Conservation (phyloP, 495 filamentous ascomycete genomes). For the Xeromyces bisporus region DNA sequence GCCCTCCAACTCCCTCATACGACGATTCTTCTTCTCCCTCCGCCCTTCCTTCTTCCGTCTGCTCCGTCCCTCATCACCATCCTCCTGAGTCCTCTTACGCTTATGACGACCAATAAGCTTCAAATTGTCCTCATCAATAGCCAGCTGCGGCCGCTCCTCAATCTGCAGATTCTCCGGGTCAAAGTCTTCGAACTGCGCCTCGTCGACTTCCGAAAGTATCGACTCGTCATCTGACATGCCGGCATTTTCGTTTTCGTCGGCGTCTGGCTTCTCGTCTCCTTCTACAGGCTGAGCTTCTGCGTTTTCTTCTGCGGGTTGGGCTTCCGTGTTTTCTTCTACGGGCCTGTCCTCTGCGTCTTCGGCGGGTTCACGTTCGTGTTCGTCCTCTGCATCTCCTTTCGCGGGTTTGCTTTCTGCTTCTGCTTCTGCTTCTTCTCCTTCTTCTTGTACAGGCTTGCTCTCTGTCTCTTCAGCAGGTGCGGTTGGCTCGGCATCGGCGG, state of each 20-base stretch:
- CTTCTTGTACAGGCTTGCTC: background rate
- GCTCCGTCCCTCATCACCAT: conserved; percentile 32
- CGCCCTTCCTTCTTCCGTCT: conserved; percentile 63
- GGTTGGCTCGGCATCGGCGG: background rate
- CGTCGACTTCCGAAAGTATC: conserved; percentile 88
- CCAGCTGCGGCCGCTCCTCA: conserved; percentile 57
- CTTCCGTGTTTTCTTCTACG: conserved; percentile 10
- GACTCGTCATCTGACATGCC: conserved; percentile 60
- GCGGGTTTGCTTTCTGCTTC: too few species aligned
- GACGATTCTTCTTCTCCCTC: conserved; percentile 58
- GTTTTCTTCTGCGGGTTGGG: too few species aligned
- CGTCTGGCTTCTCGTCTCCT: too few species aligned
- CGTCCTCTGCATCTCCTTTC: too few species aligned
- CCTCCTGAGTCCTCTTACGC: conserved; percentile 57
- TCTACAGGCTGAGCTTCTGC: too few species aligned
- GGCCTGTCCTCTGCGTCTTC: too few species aligned
- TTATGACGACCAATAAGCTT: conserved; percentile 59
- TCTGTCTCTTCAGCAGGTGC: background rate
- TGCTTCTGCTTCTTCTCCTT: too few species aligned
- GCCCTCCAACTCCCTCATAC: conserved; percentile 33
- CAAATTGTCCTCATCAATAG: conserved; percentile 78
- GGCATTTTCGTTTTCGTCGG: conserved; percentile 5
- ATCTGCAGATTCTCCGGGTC: conserved; percentile 60
- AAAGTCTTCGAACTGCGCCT: conserved; percentile 84
- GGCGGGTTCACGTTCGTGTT: too few species aligned